phyloP scores from a whole-genome alignment of 2,329 filamentous ascomycete genomes.

The Sclerotinia spermophila region DNA sequence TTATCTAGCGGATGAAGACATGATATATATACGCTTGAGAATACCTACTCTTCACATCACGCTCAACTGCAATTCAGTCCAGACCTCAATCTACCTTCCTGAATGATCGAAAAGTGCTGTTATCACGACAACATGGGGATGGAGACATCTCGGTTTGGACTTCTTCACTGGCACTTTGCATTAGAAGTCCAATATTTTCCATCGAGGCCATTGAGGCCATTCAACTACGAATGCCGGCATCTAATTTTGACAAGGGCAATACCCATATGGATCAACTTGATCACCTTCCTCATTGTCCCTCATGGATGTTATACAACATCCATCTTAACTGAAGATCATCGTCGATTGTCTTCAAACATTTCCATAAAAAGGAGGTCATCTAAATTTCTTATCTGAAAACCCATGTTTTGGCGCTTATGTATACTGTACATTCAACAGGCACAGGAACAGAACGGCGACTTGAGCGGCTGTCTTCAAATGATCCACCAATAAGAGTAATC shows the following conservation, averaged over 20 bases:
- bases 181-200: background rate
- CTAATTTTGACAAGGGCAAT: background rate
- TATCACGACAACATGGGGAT: background rate
- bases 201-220: background rate
- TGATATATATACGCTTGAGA: conserved; percentile 17
- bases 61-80: background rate
- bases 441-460: background rate
- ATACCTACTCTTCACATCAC: background rate
- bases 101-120: conserved; percentile 7
- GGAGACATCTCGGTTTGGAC: conserved; percentile 8
- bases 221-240: conserved; percentile 3
- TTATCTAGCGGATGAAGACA: background rate
- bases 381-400: conserved; percentile 14
- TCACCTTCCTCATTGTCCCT: conserved; percentile 13
- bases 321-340: background rate
- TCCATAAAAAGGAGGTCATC: conserved; percentile 18
- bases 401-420: conserved; percentile 14
- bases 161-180: conserved; percentile 11
- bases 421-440: background rate
- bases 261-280: conserved; percentile 1
- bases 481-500: conserved; percentile 3
- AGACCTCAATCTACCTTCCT: conserved; percentile 15
- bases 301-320: background rate
- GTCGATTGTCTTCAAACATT: background rate
- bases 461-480: conserved; percentile 9